Conservation (phyloP, 2,329 filamentous ascomycete species). For the Pyricularia pennisetigena region DNA sequence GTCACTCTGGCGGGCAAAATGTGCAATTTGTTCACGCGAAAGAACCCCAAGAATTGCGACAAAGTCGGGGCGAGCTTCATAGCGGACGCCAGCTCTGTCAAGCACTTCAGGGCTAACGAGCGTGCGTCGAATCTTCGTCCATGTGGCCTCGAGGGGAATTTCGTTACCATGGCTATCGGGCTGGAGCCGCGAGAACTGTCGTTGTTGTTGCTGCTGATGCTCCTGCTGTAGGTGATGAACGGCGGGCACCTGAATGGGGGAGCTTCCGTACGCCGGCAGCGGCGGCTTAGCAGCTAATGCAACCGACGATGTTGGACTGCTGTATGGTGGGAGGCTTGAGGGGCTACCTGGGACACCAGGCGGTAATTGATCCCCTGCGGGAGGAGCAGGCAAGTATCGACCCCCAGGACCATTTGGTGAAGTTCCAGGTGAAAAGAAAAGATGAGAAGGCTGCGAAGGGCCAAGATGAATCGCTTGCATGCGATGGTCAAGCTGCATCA, state of each 20-base stretch:
- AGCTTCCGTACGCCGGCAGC: conserved; percentile 22
- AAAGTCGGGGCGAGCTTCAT: conserved; percentile 50
- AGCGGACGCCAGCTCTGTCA: conserved; percentile 42
- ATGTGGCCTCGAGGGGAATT: conserved; percentile 46
- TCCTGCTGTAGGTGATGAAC: conserved; percentile 6
- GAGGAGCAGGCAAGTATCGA: conserved; percentile 19
- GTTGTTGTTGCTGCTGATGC: conserved; percentile 12
- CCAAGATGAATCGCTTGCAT: conserved; percentile 26
- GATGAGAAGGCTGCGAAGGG: conserved; percentile 14
- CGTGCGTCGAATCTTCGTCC: conserved; percentile 47
- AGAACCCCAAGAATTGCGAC: conserved; percentile 50
- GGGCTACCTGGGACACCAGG: conserved; percentile 12
- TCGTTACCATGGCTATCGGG: conserved; percentile 47
- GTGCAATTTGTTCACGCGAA: conserved; percentile 37
- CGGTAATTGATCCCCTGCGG: conserved; percentile 10
- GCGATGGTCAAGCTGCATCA: conserved; percentile 35
- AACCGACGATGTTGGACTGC: conserved; percentile 7
- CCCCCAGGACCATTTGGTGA: conserved; percentile 15
- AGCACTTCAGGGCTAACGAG: conserved; percentile 50
- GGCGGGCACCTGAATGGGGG: conserved; percentile 9
- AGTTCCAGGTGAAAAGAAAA: conserved; percentile 23
- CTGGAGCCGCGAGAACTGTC: conserved; percentile 28
- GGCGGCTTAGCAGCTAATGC: conserved; percentile 9
- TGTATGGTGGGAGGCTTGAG: conserved; percentile 18
- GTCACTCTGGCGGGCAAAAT: conserved; percentile 38